Conservation (phyloP, 352 stramenopile genomes). For the Phytophthora capsici region DNA sequence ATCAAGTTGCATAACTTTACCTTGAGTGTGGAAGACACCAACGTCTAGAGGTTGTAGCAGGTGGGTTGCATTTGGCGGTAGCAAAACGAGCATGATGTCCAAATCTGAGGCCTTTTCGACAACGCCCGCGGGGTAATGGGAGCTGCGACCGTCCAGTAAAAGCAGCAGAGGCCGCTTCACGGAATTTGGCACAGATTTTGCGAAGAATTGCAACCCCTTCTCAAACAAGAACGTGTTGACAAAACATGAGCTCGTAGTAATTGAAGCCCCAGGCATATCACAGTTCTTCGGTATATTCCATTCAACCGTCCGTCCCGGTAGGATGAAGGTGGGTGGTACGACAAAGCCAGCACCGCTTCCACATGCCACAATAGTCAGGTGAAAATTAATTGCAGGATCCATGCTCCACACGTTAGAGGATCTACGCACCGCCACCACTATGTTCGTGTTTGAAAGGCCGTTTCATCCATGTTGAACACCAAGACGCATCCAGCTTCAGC, state of each 20-base stretch:
- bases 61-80: slow-evolving; percentile 25
- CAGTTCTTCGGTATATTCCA: slow-evolving; percentile 1
- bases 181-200: not conserved
- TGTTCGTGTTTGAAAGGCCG: not conserved
- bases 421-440: not conserved
- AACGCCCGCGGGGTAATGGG: slow-evolving; percentile 18
- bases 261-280: not conserved
- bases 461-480: too few relatives aligned
- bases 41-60: slow-evolving; percentile 34
- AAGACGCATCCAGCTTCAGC: too few relatives aligned
- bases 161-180: slow-evolving; percentile 4
- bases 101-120: slow-evolving; percentile 1
- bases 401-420: not conserved
- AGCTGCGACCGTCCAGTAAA: slow-evolving; percentile 20
- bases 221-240: slow-evolving; percentile 24
- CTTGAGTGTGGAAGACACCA: slow-evolving; percentile 29
- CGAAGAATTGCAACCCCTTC: slow-evolving; percentile 16
- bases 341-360: slow-evolving; percentile 14
- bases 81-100: slow-evolving; percentile 12
- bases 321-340: slow-evolving; percentile 32
- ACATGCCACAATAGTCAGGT: slow-evolving; percentile 42
- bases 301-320: slow-evolving; percentile 7
- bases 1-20: slow-evolving; percentile 18
- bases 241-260: slow-evolving; percentile 27
- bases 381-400: slow-evolving; percentile 17